Percentiles rank a stretch among this genome's conserved stretches.
phyloP scores from a whole-genome alignment of 2,329 filamentous ascomycete species.

The Ophiostoma sp. region DNA sequence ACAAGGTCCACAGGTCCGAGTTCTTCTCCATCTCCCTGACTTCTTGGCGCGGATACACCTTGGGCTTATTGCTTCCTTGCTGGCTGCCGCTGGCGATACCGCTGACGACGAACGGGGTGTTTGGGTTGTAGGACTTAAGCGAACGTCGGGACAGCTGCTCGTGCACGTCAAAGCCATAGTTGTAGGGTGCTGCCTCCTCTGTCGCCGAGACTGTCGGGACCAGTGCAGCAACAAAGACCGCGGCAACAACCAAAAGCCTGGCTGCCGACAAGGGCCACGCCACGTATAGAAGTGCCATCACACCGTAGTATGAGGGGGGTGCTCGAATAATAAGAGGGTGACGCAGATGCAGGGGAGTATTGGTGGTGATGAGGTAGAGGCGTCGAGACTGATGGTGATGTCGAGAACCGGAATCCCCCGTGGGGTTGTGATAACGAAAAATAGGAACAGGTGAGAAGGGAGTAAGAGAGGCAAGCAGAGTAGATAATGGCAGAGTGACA shows the following conservation, averaged over 20 bases:
- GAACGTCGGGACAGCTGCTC: conserved; percentile 38
- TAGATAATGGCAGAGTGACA: neutral
- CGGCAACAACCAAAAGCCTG: neutral
- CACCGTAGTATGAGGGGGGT: neutral
- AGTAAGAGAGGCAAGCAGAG: neutral
- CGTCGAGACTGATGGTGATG: no score
- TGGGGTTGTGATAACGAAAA: no score
- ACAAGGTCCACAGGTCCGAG: conserved; percentile 67
- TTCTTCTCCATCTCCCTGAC: conserved; percentile 61
- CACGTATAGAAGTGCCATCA: neutral
- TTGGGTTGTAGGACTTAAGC: conserved; percentile 24
- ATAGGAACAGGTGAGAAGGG: no score
- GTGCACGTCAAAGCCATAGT: conserved; percentile 47
- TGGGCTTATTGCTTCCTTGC: neutral
- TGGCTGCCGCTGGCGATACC: conserved; percentile 28
- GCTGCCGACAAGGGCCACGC: neutral
- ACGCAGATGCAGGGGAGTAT: neutral
- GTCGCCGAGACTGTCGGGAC: neutral
- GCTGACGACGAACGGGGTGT: conserved; percentile 39
- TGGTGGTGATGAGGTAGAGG: neutral
- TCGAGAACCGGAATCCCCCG: no score
- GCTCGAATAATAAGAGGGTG: neutral
- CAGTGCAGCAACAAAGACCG: neutral
- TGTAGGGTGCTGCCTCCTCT: conserved; percentile 36
- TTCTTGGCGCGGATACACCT: conserved; percentile 51